Evolutionary conservation across 179 eudicot species (phyloP), one percentile per base, ranked within the genome.

Genomic region (Beta corolliflora): DNA sequence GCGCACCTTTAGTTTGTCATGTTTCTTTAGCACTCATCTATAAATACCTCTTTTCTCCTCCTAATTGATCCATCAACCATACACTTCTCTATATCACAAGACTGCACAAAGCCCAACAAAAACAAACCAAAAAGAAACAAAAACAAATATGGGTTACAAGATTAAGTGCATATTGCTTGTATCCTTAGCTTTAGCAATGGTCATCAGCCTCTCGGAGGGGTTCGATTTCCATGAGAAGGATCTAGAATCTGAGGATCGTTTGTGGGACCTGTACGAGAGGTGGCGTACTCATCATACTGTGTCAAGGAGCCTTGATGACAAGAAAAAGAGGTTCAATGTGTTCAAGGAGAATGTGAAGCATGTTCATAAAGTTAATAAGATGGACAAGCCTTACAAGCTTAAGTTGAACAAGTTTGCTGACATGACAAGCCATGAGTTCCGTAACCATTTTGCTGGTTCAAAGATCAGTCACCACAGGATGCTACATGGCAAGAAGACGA

Each of bases 241-340:
- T 15, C 78, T 95, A 45, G 99, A 92, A 64, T 89, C 94, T 11
- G 98, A 95, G 18, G 94, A 95, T 58, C 79, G 89, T 16, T 73
- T 94, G 46, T 89, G 97, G 98, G 89, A 86, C 10, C 52, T 95
- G 76, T 95, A 95, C 83, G 94, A 94, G 89, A 89, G 95, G 85
- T 95, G 99, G 99, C 88, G 98, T 88, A 89, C 87, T 88, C 93
- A 92, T 84, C 98, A 95, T 88, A 95, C 97, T 4, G 89, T 91
- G 72, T 89, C 98, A 0, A 84, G 89, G 77, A 88, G 88, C 84
- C 88, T 94, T 10, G 85, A 89, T 14, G 99, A 95, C 78, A 95
- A 92, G 81, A 90, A 86, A 45, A 90, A 55, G 74, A 81, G 97
- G 75, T 95, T 88, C 83, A 95, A 94, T 70, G 99, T 95, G 83